Percentiles rank a stretch among this genome's conserved stretches.
phyloP scores from a whole-genome alignment of 1,284 basidiomycete genomes.

The Ustilago esculenta region DNA sequence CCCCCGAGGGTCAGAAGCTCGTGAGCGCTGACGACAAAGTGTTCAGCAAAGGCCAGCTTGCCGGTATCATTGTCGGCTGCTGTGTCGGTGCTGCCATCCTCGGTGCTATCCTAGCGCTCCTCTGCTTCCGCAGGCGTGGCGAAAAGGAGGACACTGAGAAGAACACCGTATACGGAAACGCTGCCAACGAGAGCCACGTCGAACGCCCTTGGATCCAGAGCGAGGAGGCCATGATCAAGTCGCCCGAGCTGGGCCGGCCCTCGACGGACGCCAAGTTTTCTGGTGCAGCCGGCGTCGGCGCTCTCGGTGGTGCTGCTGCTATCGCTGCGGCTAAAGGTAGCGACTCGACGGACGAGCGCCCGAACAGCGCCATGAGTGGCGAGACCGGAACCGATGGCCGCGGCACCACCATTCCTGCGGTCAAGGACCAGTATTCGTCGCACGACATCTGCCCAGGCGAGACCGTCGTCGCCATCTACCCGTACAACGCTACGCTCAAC shows the following conservation, averaged over 20 bases:
- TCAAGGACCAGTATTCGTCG: conserved; percentile 61
- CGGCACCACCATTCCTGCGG: conserved; percentile 57
- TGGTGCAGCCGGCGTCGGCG: conserved; percentile 36
- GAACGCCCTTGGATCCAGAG: conserved; percentile 55
- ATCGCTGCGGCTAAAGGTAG: conserved; percentile 37
- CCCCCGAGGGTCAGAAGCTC: conserved; percentile 29
- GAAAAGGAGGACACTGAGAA: conserved; percentile 34
- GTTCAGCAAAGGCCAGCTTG: conserved; percentile 37
- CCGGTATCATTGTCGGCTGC: conserved; percentile 56
- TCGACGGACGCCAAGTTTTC: conserved; percentile 39
- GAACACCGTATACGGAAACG: conserved; percentile 34
- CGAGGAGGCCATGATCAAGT: conserved; percentile 48
- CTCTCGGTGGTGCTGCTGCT: conserved; percentile 37
- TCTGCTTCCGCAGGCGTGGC: conserved; percentile 39
- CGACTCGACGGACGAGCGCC: conserved; percentile 42
- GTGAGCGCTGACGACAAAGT: conserved; percentile 32
- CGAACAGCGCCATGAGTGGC: conserved; percentile 51
- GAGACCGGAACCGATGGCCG: conserved; percentile 53
- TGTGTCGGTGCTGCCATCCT: conserved; percentile 54
- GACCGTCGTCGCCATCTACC: conserved; percentile 62
- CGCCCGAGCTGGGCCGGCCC: conserved; percentile 35
- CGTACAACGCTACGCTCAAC: conserved; percentile 60
- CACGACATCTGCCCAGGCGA: conserved; percentile 60
- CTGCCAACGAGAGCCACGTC: conserved; percentile 40
- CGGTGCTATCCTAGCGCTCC: conserved; percentile 46